Evolutionary conservation across 345 rosid species (phyloP).

Genomic region (Boechera stricta): DNA sequence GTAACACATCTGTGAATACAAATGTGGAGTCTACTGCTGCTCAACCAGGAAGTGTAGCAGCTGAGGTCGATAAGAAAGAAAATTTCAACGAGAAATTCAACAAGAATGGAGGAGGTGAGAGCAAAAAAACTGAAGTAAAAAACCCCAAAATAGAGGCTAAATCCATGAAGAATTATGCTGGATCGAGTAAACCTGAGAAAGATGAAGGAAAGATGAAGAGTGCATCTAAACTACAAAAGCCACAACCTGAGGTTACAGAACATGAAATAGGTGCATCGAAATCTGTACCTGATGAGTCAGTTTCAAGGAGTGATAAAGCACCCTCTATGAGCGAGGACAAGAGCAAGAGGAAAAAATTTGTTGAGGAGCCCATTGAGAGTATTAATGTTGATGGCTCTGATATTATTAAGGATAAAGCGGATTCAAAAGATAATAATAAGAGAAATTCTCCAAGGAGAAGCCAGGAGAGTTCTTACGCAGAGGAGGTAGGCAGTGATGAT

Average conservation of each 20-base stretch:
- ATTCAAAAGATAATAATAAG: slow-evolving; percentile 36
- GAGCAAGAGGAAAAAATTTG: slow-evolving; percentile 51
- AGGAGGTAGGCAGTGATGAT: slow-evolving; percentile 47
- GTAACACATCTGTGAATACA: slow-evolving; percentile 43
- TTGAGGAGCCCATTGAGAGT: slow-evolving; percentile 47
- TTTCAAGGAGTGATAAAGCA: slow-evolving; percentile 38
- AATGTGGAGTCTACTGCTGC: slow-evolving; percentile 44
- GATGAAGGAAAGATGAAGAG: slow-evolving; percentile 29
- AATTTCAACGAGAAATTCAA: slow-evolving; percentile 46
- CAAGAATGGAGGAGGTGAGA: slow-evolving; percentile 37
- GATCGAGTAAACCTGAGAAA: not conserved
- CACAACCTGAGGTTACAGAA: slow-evolving; percentile 34
- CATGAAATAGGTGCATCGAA: slow-evolving; percentile 38
- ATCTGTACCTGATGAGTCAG: slow-evolving; percentile 37
- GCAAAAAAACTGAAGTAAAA: slow-evolving; percentile 19
- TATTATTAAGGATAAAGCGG: slow-evolving; percentile 38
- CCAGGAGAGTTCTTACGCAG: slow-evolving; percentile 49
- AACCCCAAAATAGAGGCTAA: slow-evolving; percentile 11
- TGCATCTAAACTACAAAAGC: slow-evolving; percentile 40
- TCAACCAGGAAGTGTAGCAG: slow-evolving; percentile 35
- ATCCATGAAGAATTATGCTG: slow-evolving; percentile 1
- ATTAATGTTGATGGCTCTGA: slow-evolving; percentile 35
- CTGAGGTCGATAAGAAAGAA: slow-evolving; percentile 39
- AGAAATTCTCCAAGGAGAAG: slow-evolving; percentile 63
- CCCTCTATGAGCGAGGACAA: slow-evolving; percentile 38